Percentiles rank a stretch among this genome's conserved stretches.
These are phyloP conservation scores for Drechslerella stenobrocha DNA, from an alignment of 2,329 filamentous ascomycete genomes.

Conservation along the genomic window DNA sequence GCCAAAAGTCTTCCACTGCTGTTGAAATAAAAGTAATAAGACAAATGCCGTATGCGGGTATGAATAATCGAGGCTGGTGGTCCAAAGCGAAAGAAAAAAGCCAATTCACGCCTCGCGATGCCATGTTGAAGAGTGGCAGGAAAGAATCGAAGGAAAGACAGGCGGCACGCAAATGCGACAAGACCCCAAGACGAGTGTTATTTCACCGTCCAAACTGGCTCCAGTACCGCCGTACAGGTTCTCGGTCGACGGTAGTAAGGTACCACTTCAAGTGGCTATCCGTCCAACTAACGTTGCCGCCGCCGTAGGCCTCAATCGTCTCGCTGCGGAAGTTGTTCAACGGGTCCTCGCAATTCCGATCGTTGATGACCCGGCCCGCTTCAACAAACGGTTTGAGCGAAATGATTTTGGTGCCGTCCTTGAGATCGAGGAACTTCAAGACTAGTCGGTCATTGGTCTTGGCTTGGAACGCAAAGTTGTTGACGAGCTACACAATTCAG, in stretches of 20 bases:
- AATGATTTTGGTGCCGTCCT: conserved; percentile 84
- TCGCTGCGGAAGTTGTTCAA: conserved; percentile 79
- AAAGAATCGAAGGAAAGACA: conserved; percentile 4
- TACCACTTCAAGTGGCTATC: conserved; percentile 81
- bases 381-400: conserved; percentile 90
- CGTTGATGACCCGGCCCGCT: conserved; percentile 72
- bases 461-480: conserved; percentile 94
- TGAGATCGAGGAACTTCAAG: conserved; percentile 89
- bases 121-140: conserved; percentile 28
- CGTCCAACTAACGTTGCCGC: conserved; percentile 82
- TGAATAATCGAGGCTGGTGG: conserved; percentile 6
- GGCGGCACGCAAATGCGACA: background rate
- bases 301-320: conserved; percentile 68
- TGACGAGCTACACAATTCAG: conserved; percentile 66
- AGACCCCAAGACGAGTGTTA: background rate
- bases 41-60: conserved; percentile 23
- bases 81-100: conserved; percentile 1
- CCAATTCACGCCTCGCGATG: conserved; percentile 3
- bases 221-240: conserved; percentile 44
- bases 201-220: conserved; percentile 20
- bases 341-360: conserved; percentile 75
- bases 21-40: conserved; percentile 16
- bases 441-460: conserved; percentile 81
- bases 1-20: conserved; percentile 7
- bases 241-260: conserved; percentile 76